phyloP scores from a whole-genome alignment of 345 rosid genomes.

The Lepidium aucheri region DNA sequence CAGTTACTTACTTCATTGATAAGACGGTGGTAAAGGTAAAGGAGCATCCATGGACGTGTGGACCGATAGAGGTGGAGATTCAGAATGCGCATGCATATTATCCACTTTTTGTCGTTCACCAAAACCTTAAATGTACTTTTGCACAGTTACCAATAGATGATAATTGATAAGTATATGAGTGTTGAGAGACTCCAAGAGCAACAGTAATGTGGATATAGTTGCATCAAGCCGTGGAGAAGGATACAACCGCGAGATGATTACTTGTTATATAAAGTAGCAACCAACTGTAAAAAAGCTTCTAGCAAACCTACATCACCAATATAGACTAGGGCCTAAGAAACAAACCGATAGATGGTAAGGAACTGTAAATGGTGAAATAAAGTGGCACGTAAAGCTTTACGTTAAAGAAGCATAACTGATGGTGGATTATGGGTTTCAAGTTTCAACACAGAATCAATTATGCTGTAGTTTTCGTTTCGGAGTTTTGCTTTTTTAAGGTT shows the following conservation, averaged over 20 bases:
- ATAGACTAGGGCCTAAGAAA: neutral
- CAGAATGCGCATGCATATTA: neutral
- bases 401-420: no score
- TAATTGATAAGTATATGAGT: neutral
- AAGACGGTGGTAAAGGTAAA: conserved; percentile 72
- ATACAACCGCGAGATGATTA: neutral
- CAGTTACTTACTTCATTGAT: conserved; percentile 81
- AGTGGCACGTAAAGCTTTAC: no score
- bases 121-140: neutral
- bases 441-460: no score
- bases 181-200: neutral
- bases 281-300: neutral
- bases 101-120: neutral
- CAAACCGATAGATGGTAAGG: neutral
- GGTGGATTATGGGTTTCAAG: no score
- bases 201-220: neutral
- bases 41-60: neutral
- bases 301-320: neutral
- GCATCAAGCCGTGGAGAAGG: neutral
- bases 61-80: neutral
- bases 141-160: neutral
- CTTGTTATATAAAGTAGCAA: neutral
- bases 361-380: no score
- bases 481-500: no score
- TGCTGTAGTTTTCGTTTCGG: no score